Percentiles rank a stretch among this genome's conserved stretches.
phyloP scores from a whole-genome alignment of 2,329 filamentous ascomycete species.

The Fusarium sp. region DNA sequence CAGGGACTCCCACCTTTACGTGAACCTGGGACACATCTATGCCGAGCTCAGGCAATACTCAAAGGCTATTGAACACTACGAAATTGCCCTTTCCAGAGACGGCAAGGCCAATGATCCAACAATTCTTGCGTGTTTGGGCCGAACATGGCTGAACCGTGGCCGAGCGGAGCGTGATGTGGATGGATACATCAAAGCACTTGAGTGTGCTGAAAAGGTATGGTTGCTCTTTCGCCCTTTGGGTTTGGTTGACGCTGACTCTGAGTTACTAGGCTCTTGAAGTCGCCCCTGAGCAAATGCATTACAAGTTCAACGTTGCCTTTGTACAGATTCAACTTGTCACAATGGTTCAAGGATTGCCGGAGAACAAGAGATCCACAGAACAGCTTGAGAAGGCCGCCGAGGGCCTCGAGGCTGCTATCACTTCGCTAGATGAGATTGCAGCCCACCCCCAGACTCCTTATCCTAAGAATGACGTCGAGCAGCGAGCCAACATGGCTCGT shows the following conservation, averaged over 20 bases:
- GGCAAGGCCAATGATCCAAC: constrained; percentile 79
- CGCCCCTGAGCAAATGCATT: constrained; percentile 86
- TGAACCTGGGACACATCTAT: constrained; percentile 95
- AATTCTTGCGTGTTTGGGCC: constrained; percentile 87
- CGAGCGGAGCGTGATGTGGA: constrained; percentile 72
- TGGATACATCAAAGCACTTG: constrained; percentile 68
- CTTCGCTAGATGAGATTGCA: constrained; percentile 74
- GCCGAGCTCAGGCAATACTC: constrained; percentile 90
- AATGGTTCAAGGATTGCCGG: constrained; percentile 79
- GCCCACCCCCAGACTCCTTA: constrained; percentile 80
- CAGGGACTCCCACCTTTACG: constrained; percentile 86
- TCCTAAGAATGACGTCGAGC: constrained; percentile 89
- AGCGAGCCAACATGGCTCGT: constrained; percentile 95
- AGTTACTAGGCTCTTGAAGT: constrained; percentile 76
- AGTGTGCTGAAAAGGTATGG: constrained; percentile 73
- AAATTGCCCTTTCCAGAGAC: constrained; percentile 84
- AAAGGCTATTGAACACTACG: constrained; percentile 95
- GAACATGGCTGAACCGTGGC: constrained; percentile 87
- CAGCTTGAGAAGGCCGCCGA: constrained; percentile 85
- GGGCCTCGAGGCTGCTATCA: constrained; percentile 89
- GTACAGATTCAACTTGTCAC: constrained; percentile 95
- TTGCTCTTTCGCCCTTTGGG: neutral
- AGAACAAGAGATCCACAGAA: constrained; percentile 80
- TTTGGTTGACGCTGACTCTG: constrained; percentile 22
- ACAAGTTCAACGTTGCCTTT: constrained; percentile 98